Percentiles rank a stretch among this genome's conserved stretches.
These are phyloP conservation scores for Alternaria longipes DNA, from an alignment of 2,329 filamentous ascomycete species.

Conservation along the genomic window DNA sequence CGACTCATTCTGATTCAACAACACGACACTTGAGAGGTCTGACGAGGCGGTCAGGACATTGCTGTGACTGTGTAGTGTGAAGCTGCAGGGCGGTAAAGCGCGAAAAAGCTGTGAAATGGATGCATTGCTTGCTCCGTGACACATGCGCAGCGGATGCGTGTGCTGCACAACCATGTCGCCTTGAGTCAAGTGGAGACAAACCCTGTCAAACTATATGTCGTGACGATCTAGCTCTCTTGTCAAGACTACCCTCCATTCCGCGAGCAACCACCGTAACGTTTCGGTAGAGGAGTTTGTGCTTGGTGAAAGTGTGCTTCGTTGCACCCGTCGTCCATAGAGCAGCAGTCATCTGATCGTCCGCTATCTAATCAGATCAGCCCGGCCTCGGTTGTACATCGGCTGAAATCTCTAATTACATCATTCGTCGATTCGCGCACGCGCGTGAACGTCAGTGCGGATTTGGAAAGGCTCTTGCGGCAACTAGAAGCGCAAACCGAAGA, in stretches of 20 bases:
- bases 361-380: constrained; percentile 6
- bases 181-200: constrained; percentile 7
- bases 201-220: not conserved
- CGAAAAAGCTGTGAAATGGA: not conserved
- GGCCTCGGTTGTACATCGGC: constrained; percentile 9
- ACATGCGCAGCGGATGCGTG: constrained; percentile 3
- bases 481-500: constrained; percentile 10
- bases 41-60: not conserved
- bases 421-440: constrained; percentile 13
- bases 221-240: not conserved
- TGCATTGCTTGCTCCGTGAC: not conserved
- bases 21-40: not conserved
- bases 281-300: not conserved
- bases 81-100: not conserved
- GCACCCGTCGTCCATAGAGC: not conserved
- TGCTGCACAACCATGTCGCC: constrained; percentile 9
- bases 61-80: constrained; percentile 3
- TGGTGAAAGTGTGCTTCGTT: not conserved
- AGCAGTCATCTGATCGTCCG: not conserved
- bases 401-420: constrained; percentile 18
- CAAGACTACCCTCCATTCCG: not conserved
- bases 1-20: not conserved
- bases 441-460: constrained; percentile 21
- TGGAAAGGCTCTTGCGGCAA: constrained; percentile 18
- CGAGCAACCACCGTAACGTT: not conserved